Evolutionary conservation across 371 early-diverging fungal species (phyloP).

Genomic region (Sporodiniella umbellata): DNA sequence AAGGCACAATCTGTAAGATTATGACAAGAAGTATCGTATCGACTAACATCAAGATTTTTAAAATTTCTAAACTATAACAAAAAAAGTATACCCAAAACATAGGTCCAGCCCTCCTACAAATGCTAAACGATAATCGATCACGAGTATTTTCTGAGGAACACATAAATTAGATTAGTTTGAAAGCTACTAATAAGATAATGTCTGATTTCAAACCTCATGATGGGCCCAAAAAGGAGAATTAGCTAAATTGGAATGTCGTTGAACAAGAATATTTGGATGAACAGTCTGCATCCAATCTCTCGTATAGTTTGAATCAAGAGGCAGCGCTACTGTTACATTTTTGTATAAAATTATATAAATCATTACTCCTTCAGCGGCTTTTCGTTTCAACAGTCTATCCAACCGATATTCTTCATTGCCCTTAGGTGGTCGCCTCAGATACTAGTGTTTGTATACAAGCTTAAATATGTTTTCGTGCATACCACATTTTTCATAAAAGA

Average conservation of each 20-base stretch:
- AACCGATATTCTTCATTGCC: conserved; percentile 75
- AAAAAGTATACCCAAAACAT: conserved; percentile 66
- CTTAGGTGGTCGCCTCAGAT: conserved; percentile 73
- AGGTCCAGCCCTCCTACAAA: conserved; percentile 93
- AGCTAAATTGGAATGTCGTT: conserved; percentile 22
- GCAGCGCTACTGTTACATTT: conserved; percentile 74
- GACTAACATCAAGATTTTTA: conserved; percentile 35
- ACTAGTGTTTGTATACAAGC: conserved; percentile 42
- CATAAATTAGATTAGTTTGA: neutral
- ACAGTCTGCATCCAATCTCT: conserved; percentile 70
- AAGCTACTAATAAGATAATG: conserved; percentile 1
- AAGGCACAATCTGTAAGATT: conserved; percentile 63
- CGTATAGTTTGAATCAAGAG: conserved; percentile 80
- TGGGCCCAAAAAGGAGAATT: conserved; percentile 77
- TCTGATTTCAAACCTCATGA: conserved; percentile 61
- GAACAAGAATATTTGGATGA: conserved; percentile 72
- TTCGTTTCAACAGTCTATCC: conserved; percentile 77
- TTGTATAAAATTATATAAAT: conserved; percentile 90
- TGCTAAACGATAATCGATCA: conserved; percentile 80
- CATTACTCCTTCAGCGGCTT: conserved; percentile 84
- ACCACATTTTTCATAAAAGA: neutral
- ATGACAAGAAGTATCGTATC: conserved; percentile 83
- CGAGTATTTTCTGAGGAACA: conserved; percentile 69
- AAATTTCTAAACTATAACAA: neutral
- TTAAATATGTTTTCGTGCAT: no score